Base-by-base conservation (phyloP, 805 yeast genomes). In the Lipomyces kockii region DNA sequence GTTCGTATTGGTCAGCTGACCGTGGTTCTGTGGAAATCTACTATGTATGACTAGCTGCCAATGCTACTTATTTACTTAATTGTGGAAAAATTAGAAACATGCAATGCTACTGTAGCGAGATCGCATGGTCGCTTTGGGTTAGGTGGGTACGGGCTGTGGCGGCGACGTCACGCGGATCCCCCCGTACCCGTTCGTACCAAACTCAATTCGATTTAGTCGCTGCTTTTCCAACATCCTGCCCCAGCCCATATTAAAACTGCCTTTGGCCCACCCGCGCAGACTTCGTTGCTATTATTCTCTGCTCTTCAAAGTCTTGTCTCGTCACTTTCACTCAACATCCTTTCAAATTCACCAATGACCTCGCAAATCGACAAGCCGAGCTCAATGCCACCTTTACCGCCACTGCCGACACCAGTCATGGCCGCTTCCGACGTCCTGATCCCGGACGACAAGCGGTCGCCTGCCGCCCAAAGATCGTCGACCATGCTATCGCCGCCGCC, bases 361-460 rank as follows among this genome's bases (percentile, higher is more conserved):
- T 46, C 67, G 20, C 61, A 43, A 17, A 0, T 43, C 8, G 20
- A 17, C 22, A 43, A 17, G 3, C 49, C 2, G 22, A n/a, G 20
- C 49, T n/a, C 43, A 37, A 3, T 29, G 32, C 32, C 32, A 29
- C 32, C 43, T 12, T 14, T 43, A 17, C 60, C 43, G 34, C 17
- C 68, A 22, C 66, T 68, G 51, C 71, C 69, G 55, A 68, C 71
- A 35, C 71, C 71, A 0, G 7, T 46, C 39, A 62, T 68, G 64
- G 71, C 69, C 4, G 59, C 57, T 2, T 32, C 51, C 17, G 68
- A 64, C 29, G 32, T 51, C 32, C 14, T 63, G 43, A 29, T 27
- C 49, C 34, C 39, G 7, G 57, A 49, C 20, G 22, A 27, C 27
- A 22, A 52, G 55, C 53, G 35, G 51, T 17, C 25, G n/a, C 35